phyloP scores from a whole-genome alignment of 768 basidiomycete genomes.

The Hygrophorus pudorinus region DNA sequence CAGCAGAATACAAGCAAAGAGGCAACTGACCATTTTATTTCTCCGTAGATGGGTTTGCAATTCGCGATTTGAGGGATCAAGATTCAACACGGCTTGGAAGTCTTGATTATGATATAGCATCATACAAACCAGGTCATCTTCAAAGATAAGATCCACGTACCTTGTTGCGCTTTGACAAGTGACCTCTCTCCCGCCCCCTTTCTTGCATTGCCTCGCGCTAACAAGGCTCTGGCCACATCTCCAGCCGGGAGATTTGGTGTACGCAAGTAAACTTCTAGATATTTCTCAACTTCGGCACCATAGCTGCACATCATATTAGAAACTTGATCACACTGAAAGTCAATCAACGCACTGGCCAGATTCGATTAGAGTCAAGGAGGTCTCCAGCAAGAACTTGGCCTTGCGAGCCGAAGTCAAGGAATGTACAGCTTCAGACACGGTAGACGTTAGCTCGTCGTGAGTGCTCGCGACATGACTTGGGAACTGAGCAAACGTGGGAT shows the following conservation, averaged over 20 bases:
- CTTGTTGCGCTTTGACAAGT: constrained; percentile 49
- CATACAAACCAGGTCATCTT: neutral
- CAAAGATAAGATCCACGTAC: constrained; percentile 20
- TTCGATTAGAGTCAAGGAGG: constrained; percentile 36
- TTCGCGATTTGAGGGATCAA: constrained; percentile 51
- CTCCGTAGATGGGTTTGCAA: constrained; percentile 39
- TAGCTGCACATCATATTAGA: constrained; percentile 30
- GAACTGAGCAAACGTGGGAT: too few species aligned
- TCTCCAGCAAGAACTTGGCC: constrained; percentile 41
- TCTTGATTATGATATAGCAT: constrained; percentile 25
- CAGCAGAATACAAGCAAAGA: neutral
- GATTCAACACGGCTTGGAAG: constrained; percentile 46
- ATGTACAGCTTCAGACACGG: constrained; percentile 38
- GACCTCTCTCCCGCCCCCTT: constrained; percentile 45
- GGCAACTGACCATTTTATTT: constrained; percentile 33
- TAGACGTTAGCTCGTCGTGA: constrained; percentile 42
- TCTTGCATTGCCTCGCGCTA: constrained; percentile 51
- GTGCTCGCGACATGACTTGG: constrained; percentile 2
- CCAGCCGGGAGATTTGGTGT: constrained; percentile 46
- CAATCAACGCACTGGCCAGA: constrained; percentile 33
- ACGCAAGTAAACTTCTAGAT: constrained; percentile 54
- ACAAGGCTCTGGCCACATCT: constrained; percentile 42
- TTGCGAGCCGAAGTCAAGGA: constrained; percentile 33
- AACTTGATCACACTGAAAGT: constrained; percentile 1
- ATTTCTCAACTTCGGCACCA: constrained; percentile 53